A percentile compares a stretch with the other conserved stretches of the same genome.
Conservation (phyloP, 1,284 basidiomycete species). For the Mycena sp. region DNA sequence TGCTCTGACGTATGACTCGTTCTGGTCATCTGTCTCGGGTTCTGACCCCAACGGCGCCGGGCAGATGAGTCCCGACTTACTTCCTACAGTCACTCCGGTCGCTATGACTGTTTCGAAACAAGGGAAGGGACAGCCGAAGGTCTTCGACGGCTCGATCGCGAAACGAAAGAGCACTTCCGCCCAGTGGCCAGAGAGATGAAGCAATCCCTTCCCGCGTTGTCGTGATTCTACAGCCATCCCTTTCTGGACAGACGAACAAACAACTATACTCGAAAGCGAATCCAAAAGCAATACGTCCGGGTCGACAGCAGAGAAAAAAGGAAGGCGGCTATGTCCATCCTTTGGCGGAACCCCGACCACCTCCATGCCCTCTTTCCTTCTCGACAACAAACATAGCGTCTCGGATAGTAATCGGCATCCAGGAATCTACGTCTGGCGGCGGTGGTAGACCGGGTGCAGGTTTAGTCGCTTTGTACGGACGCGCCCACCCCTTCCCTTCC, state of each 20-base stretch:
- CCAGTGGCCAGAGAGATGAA: no score
- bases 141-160: background rate
- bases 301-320: no score
- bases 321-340: constrained; percentile 21
- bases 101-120: background rate
- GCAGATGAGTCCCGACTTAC: no score
- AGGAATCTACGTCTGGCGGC: constrained; percentile 1
- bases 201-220: no score
- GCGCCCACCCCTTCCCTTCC: background rate
- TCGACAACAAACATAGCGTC: constrained; percentile 85
- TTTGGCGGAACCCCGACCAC: constrained; percentile 61
- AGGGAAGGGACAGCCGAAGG: background rate
- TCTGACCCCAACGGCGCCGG: no score
- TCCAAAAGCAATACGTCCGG: no score
- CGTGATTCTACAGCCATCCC: no score
- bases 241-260: no score
- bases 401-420: constrained; percentile 17
- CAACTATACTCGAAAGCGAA: no score
- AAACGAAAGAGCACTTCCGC: constrained; percentile 9
- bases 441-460: constrained; percentile 1
- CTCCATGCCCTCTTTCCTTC: constrained; percentile 82
- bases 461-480: constrained; percentile 13
- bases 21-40: constrained; percentile 57
- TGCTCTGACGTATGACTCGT: constrained; percentile 69
- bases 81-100: background rate